phyloP scores from a whole-genome alignment of 305 asterid species.

The Plantago coronopus region DNA sequence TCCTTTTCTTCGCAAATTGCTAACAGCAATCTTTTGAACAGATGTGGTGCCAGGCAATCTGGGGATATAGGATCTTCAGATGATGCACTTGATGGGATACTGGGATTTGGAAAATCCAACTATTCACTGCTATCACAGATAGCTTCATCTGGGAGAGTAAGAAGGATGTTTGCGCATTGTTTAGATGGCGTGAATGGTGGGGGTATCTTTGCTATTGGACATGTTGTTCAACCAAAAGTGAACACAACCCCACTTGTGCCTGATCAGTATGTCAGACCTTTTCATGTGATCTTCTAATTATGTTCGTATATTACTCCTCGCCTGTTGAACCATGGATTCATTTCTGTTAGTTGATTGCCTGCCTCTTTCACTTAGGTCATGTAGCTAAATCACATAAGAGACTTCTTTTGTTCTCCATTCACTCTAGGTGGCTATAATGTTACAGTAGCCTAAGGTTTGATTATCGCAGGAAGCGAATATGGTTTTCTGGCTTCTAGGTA shows the following conservation, averaged over 20 bases:
- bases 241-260: slow-evolving; percentile 81
- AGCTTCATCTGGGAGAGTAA: slow-evolving; percentile 86
- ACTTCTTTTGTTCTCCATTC: slow-evolving; percentile 14
- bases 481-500: too few relatives aligned
- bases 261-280: slow-evolving; percentile 61
- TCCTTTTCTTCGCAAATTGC: slow-evolving; percentile 15
- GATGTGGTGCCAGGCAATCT: slow-evolving; percentile 94
- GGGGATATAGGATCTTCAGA: slow-evolving; percentile 73
- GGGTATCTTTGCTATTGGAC: slow-evolving; percentile 98
- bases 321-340: slow-evolving; percentile 15
- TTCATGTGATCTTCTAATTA: slow-evolving; percentile 22
- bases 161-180: slow-evolving; percentile 98
- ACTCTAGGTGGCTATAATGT: slow-evolving; percentile 14
- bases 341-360: slow-evolving; percentile 21
- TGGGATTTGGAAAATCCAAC: slow-evolving; percentile 96
- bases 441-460: background rate
- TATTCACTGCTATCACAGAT: slow-evolving; percentile 95
- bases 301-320: slow-evolving; percentile 8
- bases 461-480: too few relatives aligned
- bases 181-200: slow-evolving; percentile 97
- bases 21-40: slow-evolving; percentile 34
- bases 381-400: slow-evolving; percentile 12
- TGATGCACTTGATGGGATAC: slow-evolving; percentile 94
- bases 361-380: slow-evolving; percentile 18
- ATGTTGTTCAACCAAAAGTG: slow-evolving; percentile 96